Base-by-base conservation (phyloP, 177 flowering plant genomes). In the Vitis hybrid region DNA sequence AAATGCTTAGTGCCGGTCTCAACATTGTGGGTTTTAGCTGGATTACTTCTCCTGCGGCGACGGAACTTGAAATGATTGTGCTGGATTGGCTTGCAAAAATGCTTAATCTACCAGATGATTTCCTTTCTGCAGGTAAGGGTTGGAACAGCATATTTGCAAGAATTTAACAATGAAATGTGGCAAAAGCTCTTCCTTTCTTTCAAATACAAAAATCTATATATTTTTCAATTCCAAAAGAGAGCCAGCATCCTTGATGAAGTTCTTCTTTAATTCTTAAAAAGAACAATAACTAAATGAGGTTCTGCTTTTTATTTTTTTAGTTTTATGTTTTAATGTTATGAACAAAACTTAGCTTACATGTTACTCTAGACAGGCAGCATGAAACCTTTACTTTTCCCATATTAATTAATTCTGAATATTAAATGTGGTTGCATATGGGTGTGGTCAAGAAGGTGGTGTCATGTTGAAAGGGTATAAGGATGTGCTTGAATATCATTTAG, bases 1-100 rank as follows among this genome's bases (percentile, higher is more conserved):
- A 95, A 83, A 95, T 95, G 99, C 90, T 95, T 31, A 91, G 99
- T 83, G 94, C 90, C 60, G 98, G 87, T 26, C 66, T 95, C 45
- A 91, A 89, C 76, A 89, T 93, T 66, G 97, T 95, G 74, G 99
- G 98, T 33, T 95, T 95, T 79, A 95, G 94, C 72, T 95, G 98
- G 98, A 74, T 93, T 22, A 89, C 94, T 73, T 95, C 98, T 80
- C 98, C 99, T 62, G 98, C 99, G 48, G 99, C 98, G 5, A 95
- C 98, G 11, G 99, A 95, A 75, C 97, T 95, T n/a, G 98, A 95
- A 78, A 86, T 89, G 79, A 89, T 90, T 79, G 98, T 95, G 53
- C 70, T 95, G 64, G 99, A 95, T 78, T 95, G 99, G 99, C 91
- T 93, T 80, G 93, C 87, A 55, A 89, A 93, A 78, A 62, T 92